Conservation (phyloP, 768 basidiomycete species). For the Phallus indusiatus region DNA sequence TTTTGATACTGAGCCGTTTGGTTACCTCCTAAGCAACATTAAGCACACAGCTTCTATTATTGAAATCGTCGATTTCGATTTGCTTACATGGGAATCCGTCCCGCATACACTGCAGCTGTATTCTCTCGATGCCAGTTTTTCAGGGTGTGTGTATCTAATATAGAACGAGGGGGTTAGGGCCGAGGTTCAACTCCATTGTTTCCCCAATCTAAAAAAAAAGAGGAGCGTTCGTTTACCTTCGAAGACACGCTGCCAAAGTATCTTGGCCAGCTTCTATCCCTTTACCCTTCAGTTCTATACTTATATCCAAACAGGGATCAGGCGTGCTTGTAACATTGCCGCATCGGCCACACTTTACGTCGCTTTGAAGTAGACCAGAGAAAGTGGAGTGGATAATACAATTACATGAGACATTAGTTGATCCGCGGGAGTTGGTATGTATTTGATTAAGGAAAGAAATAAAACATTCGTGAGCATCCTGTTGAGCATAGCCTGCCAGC, state of each 20-base stretch:
- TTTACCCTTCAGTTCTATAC: conserved; percentile 65
- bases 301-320: conserved; percentile 88
- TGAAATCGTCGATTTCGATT: neutral
- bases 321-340: conserved; percentile 65
- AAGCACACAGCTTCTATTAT: conserved; percentile 3
- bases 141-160: conserved; percentile 72
- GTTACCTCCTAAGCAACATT: conserved; percentile 49
- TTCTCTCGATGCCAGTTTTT: conserved; percentile 73
- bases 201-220: neutral
- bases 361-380: conserved; percentile 76
- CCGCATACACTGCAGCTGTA: conserved; percentile 81
- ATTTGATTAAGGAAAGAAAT: conserved; percentile 81
- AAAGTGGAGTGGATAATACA: conserved; percentile 91
- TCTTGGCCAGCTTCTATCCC: conserved; percentile 40
- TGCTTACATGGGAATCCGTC: conserved; percentile 51
- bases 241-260: conserved; percentile 66
- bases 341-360: conserved; percentile 84
- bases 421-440: conserved; percentile 66
- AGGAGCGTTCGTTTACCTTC: conserved; percentile 37
- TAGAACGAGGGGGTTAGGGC: neutral
- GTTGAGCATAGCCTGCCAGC: conserved; percentile 86
- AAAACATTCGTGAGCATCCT: conserved; percentile 88
- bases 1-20: conserved; percentile 76
- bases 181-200: neutral
- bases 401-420: conserved; percentile 71